Evolutionary conservation across 2,329 filamentous ascomycete genomes (phyloP).

Genomic region (Elsinoe arachidis): DNA sequence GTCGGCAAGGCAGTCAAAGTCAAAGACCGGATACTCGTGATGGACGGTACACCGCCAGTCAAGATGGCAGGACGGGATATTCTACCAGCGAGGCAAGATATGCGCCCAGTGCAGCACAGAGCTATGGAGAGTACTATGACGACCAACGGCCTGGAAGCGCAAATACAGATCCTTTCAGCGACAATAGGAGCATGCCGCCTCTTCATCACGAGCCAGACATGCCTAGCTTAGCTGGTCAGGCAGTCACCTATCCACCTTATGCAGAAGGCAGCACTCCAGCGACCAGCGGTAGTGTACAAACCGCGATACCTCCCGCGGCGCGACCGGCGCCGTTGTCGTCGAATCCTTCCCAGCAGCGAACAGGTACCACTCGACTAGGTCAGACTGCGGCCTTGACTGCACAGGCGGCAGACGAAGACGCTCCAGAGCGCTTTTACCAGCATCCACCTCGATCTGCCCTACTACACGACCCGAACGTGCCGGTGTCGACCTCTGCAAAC

Average conservation of each 20-base stretch:
- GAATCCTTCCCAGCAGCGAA: not conserved
- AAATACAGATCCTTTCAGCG: conserved; percentile 55
- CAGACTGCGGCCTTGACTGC: not conserved
- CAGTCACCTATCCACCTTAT: conserved; percentile 24
- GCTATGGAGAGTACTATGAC: conserved; percentile 18
- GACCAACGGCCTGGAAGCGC: conserved; percentile 48
- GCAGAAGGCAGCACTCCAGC: conserved; percentile 17
- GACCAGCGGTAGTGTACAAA: conserved; percentile 17
- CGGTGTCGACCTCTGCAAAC: no score
- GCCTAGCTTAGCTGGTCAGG: conserved; percentile 24
- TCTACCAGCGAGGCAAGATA: conserved; percentile 4
- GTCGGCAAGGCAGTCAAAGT: conserved; percentile 42
- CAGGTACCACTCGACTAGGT: not conserved
- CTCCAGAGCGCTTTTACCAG: conserved; percentile 35
- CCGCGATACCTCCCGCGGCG: conserved; percentile 19
- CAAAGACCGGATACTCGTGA: conserved; percentile 30
- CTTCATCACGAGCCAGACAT: conserved; percentile 32
- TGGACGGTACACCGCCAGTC: conserved; percentile 5
- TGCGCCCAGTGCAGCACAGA: conserved; percentile 1
- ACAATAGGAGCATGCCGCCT: conserved; percentile 31
- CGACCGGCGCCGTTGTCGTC: conserved; percentile 7
- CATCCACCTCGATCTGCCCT: conserved; percentile 32
- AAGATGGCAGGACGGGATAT: not conserved
- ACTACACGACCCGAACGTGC: conserved; percentile 23
- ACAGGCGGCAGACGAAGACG: not conserved